A percentile compares a stretch with the other conserved stretches of the same genome.
Conservation (phyloP, 345 rosid genomes). For the Eucalyptus regnans region DNA sequence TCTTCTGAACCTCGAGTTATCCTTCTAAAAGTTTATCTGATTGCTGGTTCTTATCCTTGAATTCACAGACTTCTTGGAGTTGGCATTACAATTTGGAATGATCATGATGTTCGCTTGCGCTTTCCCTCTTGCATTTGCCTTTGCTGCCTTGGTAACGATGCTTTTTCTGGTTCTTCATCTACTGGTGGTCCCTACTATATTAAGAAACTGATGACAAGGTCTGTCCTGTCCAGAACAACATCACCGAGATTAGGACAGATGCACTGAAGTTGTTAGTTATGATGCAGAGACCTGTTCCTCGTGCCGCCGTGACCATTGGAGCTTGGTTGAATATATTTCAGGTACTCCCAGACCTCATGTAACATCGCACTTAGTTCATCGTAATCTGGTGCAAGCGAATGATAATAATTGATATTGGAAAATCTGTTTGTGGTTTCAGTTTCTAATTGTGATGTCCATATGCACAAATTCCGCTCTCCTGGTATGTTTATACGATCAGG, state of each 20-base stretch:
- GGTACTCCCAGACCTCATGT: conserved; percentile 14
- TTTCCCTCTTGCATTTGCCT: conserved; percentile 75
- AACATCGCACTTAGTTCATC: neutral
- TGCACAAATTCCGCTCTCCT: conserved; percentile 84
- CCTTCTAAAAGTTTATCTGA: neutral
- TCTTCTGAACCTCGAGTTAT: neutral
- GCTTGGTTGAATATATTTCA: conserved; percentile 97
- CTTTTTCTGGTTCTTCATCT: neutral
- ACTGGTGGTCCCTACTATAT: neutral
- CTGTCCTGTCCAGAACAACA: conserved; percentile 40
- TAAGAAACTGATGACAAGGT: neutral
- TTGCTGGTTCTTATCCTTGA: neutral
- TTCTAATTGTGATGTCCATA: conserved; percentile 79
- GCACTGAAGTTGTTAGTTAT: conserved; percentile 70
- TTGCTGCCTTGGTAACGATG: conserved; percentile 48
- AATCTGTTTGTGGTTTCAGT: conserved; percentile 21
- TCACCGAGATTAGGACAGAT: conserved; percentile 78
- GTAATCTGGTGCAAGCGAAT: neutral
- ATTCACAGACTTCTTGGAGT: conserved; percentile 62
- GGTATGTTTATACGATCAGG: conserved; percentile 79
- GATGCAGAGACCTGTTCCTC: conserved; percentile 77
- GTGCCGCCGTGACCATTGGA: conserved; percentile 73
- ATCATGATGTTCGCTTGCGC: conserved; percentile 99
- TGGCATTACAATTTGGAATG: conserved; percentile 92
- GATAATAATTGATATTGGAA: neutral